Evolutionary conservation across 305 asterid species (phyloP).

Genomic region (Fraxinus platypoda): DNA sequence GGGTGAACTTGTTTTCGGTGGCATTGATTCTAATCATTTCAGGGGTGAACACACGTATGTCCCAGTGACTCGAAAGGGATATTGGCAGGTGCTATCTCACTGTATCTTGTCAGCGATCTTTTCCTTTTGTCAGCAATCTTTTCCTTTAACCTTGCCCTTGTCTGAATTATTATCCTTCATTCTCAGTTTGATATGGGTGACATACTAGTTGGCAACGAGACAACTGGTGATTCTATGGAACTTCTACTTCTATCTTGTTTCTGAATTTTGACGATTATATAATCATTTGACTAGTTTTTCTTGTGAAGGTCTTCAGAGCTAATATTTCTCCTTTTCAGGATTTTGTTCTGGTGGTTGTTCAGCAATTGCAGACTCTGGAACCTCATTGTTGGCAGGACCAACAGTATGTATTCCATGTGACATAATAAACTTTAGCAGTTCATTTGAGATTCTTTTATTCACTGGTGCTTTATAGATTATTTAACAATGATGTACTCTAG

Average conservation of each 20-base stretch:
- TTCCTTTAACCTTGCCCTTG: not conserved
- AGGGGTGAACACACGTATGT: constrained; percentile 83
- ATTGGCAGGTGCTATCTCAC: constrained; percentile 73
- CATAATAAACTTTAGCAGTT: not conserved
- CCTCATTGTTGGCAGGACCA: constrained; percentile 90
- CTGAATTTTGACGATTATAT: not conserved
- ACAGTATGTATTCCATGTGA: constrained; percentile 51
- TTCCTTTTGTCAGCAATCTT: not conserved
- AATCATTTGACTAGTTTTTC: not conserved
- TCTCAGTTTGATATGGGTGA: constrained; percentile 90
- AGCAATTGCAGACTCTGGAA: constrained; percentile 93
- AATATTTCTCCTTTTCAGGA: constrained; percentile 41
- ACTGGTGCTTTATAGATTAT: not conserved
- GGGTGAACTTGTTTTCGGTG: constrained; percentile 90
- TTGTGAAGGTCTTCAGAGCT: constrained; percentile 20
- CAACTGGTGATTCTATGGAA: constrained; percentile 56
- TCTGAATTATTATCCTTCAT: constrained; percentile 23
- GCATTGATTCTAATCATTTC: constrained; percentile 75
- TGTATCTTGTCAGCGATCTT: not conserved
- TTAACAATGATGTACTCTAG: not conserved
- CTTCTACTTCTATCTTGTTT: constrained; percentile 16
- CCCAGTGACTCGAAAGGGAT: constrained; percentile 84
- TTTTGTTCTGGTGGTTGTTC: constrained; percentile 77
- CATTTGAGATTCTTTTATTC: not conserved
- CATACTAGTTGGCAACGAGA: constrained; percentile 69